Conservation (phyloP, 768 basidiomycete species). For the Pholiota molesta region DNA sequence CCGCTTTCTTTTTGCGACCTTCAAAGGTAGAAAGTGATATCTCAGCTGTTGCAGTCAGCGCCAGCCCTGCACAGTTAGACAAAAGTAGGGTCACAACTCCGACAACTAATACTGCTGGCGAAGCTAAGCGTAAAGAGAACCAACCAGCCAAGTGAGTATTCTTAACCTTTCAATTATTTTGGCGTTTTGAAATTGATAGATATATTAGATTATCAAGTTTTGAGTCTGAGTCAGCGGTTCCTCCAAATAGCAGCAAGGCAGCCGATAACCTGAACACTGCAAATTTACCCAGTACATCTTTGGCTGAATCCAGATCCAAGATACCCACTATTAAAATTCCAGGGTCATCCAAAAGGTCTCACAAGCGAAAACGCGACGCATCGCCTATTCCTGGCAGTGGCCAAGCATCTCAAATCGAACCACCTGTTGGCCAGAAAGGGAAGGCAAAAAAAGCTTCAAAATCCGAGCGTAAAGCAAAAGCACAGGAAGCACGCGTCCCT, state of each 20-base stretch:
- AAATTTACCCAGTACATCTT: not conserved
- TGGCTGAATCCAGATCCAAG: not conserved
- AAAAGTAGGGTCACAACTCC: not conserved
- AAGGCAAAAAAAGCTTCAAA: conserved; percentile 16
- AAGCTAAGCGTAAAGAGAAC: not conserved
- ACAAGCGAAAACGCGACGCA: conserved; percentile 20
- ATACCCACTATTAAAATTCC: not conserved
- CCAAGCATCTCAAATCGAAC: not conserved
- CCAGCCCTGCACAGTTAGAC: not conserved
- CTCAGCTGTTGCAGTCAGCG: not conserved
- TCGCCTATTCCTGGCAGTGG: conserved; percentile 7
- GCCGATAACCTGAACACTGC: not conserved
- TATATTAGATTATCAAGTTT: not conserved
- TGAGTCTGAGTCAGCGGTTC: not conserved
- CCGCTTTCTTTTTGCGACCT: not conserved
- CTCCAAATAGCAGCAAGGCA: not conserved
- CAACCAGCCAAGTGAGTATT: not conserved
- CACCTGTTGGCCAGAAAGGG: conserved; percentile 9
- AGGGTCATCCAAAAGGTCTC: conserved; percentile 8
- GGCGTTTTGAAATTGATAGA: not conserved
- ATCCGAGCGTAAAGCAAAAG: conserved; percentile 15
- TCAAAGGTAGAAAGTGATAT: not conserved
- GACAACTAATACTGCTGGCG: not conserved
- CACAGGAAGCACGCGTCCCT: conserved; percentile 6
- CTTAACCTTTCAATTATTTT: not conserved